Evolutionary conservation across 139 green algal species (phyloP).

Genomic region (Haematococcus lacustris): DNA sequence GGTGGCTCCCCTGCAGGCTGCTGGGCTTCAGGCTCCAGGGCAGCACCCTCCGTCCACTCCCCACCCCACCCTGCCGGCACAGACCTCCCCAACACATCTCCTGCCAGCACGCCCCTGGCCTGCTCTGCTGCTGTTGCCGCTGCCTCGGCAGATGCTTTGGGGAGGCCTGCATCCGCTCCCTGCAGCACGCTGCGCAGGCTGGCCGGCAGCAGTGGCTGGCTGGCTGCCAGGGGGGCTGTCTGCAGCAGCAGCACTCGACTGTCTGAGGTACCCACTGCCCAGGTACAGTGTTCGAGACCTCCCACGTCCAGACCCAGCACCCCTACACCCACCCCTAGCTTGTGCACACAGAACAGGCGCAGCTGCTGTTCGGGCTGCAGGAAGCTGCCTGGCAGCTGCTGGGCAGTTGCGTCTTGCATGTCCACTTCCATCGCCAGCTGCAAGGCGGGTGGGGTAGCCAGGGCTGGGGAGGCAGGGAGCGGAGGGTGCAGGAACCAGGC

Average conservation of each 20-base stretch:
- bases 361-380: slow-evolving; percentile 3
- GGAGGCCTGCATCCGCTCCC: too few relatives aligned
- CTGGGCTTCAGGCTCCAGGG: too few relatives aligned
- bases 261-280: slow-evolving; percentile 15
- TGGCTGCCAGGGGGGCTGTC: too few relatives aligned
- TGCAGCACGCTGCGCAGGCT: too few relatives aligned
- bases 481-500: slow-evolving; percentile 8
- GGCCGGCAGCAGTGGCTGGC: too few relatives aligned
- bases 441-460: neutral
- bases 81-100: too few relatives aligned
- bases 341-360: slow-evolving; percentile 11
- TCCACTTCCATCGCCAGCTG: neutral
- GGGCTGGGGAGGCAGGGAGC: neutral
- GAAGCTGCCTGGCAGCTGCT: neutral
- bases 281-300: slow-evolving; percentile 3
- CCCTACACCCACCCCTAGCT: slow-evolving; percentile 12
- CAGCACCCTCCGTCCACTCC: too few relatives aligned
- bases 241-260: too few relatives aligned
- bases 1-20: too few relatives aligned
- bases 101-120: too few relatives aligned
- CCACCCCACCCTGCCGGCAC: neutral
- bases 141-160: too few relatives aligned
- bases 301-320: neutral
- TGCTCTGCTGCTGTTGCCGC: too few relatives aligned
- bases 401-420: neutral